These are phyloP conservation scores for Tilletiaria anomala DNA, from an alignment of 1,284 basidiomycete genomes.

Conservation along the genomic window DNA sequence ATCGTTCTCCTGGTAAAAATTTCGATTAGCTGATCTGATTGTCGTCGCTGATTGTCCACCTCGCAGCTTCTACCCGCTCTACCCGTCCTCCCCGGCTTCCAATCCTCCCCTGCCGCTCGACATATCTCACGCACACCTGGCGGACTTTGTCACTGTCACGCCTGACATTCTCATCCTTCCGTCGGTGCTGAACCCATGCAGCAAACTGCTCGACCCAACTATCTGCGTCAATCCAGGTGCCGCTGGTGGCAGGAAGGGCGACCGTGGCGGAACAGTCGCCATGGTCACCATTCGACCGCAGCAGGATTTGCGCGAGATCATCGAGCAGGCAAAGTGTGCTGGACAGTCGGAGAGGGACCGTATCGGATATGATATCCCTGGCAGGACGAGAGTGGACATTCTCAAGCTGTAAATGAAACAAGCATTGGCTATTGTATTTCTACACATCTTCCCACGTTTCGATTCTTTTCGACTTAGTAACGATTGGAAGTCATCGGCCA, in stretches of 20 bases:
- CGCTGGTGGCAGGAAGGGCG: neutral
- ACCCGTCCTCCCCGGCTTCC: constrained; percentile 60
- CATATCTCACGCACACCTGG: constrained; percentile 20
- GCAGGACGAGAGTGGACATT: no score
- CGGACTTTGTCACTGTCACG: constrained; percentile 34
- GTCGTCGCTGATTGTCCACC: neutral
- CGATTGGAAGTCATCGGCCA: no score
- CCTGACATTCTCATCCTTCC: constrained; percentile 76
- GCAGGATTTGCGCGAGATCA: neutral
- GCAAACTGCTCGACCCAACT: constrained; percentile 58
- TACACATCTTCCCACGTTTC: no score
- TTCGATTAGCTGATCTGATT: neutral
- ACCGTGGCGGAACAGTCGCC: neutral
- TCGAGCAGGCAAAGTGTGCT: no score
- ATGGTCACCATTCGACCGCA: neutral
- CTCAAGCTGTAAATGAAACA: no score
- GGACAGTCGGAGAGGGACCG: no score
- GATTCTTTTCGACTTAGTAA: no score
- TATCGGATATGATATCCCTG: no score
- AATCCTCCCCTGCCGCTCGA: constrained; percentile 14
- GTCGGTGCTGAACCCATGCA: constrained; percentile 63
- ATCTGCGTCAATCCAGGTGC: constrained; percentile 52
- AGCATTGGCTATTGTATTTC: no score
- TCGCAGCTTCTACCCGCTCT: constrained; percentile 79
- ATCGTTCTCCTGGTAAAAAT: neutral